Evolutionary conservation across 2,329 filamentous ascomycete genomes (phyloP).

Genomic region (Aspergillus awamori): DNA sequence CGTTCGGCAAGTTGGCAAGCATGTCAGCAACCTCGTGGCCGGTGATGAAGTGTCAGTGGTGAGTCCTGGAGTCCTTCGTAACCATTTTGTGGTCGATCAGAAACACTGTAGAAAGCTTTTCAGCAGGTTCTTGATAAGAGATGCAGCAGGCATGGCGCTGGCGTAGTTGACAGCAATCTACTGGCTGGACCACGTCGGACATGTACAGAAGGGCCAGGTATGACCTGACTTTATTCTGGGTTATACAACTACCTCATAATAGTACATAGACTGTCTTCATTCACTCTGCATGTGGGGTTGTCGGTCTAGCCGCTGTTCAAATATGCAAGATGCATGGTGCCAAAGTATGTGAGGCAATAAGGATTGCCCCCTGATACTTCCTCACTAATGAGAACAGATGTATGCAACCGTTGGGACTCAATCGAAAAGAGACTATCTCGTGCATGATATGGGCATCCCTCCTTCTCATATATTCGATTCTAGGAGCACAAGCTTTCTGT

Average conservation of each 20-base stretch:
- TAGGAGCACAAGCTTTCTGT: conserved; percentile 22
- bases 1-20: conserved; percentile 29
- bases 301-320: conserved; percentile 32
- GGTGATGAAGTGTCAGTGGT: conserved; percentile 35
- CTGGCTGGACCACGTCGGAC: conserved; percentile 26
- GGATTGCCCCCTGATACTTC: background rate
- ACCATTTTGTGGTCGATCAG: background rate
- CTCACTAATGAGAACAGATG: conserved; percentile 11
- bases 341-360: conserved; percentile 5
- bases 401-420: conserved; percentile 30
- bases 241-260: background rate
- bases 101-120: background rate
- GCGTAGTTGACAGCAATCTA: conserved; percentile 27
- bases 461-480: conserved; percentile 29
- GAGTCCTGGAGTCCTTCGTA: background rate
- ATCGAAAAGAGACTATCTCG: conserved; percentile 27
- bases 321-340: conserved; percentile 27
- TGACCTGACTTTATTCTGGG: background rate
- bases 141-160: conserved; percentile 7
- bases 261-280: conserved; percentile 27
- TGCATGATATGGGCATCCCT: conserved; percentile 23
- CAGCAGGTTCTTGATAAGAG: background rate
- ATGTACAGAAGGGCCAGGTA: conserved; percentile 24
- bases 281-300: conserved; percentile 32
- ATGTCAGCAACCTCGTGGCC: conserved; percentile 26